Base-by-base conservation (phyloP, 1,284 basidiomycete species). In the Leccinum angustisporum region DNA sequence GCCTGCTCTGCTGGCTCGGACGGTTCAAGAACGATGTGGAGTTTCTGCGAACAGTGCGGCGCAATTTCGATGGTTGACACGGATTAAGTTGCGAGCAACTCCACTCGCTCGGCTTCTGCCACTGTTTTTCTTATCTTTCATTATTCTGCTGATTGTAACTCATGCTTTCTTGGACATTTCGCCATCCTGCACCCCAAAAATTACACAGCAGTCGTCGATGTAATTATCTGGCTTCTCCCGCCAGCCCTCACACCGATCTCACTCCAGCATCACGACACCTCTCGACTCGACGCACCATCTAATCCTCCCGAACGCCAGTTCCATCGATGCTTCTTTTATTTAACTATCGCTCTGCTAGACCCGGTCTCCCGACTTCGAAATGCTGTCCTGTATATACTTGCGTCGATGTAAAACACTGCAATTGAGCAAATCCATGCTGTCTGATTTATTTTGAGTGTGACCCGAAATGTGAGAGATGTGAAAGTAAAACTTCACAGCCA, bases 21-120 rank as follows among this genome's bases (percentile, higher is more conserved):
- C 62, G 87, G 86, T 65, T 80, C 81, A 72, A 80, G 87, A 67
- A 87, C 90, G 31, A 92, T 93, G 87, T 93, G 90, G 90, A 88
- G 86, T 67, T 87, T 89, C 73, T 93, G 91, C 75, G 88, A 92
- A 80, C 83, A 91, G 79, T 93, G 91, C 72, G 91, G 91, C 75
- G 87, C 91, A 61, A 91, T 93, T 74, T 90, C 90, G 68, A 92
- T 92, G 86, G 88, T 93, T 76, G 87, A 91, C 74, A 82, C 81
- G 75, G 87, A 90, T 74, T 88, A 77, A 76, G 58, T 36, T 38
- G 34, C 55, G 14, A 62, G 46, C 56, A 56, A 27, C 18, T 11
- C 27, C 8, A 9, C 52, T 58, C 52, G 56, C 58, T 34, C 31
- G 56, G 61, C 62, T 61, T 57, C 48, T 25, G 63, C 57, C 63